Evolutionary conservation across 768 basidiomycete species (phyloP).

Genomic region (Mycena kentingensis): DNA sequence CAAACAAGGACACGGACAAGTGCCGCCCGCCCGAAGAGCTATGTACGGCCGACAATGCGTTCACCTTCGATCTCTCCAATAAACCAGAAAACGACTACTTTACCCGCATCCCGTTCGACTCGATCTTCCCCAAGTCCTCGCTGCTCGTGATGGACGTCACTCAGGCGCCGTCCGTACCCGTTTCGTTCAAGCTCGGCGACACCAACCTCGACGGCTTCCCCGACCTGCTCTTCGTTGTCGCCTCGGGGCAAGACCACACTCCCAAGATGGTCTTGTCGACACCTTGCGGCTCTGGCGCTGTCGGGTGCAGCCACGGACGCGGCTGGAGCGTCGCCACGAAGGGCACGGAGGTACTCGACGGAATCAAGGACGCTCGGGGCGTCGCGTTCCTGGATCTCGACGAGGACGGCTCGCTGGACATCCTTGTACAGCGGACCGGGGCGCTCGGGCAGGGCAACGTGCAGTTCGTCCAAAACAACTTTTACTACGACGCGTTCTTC

Average conservation of each 20-base stretch:
- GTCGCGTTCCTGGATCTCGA: slow-evolving; percentile 89
- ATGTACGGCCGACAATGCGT: slow-evolving; percentile 78
- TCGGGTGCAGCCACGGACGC: slow-evolving; percentile 64
- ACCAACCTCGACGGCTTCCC: slow-evolving; percentile 94
- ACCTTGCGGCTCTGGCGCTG: slow-evolving; percentile 54
- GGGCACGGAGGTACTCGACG: slow-evolving; percentile 62
- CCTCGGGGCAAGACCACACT: slow-evolving; percentile 44
- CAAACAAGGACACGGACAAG: slow-evolving; percentile 50
- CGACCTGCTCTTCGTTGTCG: slow-evolving; percentile 69
- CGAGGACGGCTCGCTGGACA: slow-evolving; percentile 82
- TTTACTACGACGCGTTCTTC: slow-evolving; percentile 99
- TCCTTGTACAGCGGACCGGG: slow-evolving; percentile 87
- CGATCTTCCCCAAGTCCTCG: slow-evolving; percentile 55
- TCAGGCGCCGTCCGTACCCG: slow-evolving; percentile 65
- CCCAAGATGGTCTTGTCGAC: slow-evolving; percentile 67
- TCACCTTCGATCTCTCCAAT: slow-evolving; percentile 70
- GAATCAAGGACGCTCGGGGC: slow-evolving; percentile 75
- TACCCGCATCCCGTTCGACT: slow-evolving; percentile 62
- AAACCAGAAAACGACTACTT: slow-evolving; percentile 56
- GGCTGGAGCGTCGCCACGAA: slow-evolving; percentile 61
- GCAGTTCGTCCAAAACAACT: slow-evolving; percentile 92
- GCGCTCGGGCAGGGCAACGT: slow-evolving; percentile 60
- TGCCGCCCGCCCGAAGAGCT: slow-evolving; percentile 82
- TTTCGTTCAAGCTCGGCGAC: slow-evolving; percentile 84
- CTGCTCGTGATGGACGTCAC: slow-evolving; percentile 74